Evolutionary conservation across 2,329 filamentous ascomycete species (phyloP).

Genomic region (Aspergillus novoparasiticus): DNA sequence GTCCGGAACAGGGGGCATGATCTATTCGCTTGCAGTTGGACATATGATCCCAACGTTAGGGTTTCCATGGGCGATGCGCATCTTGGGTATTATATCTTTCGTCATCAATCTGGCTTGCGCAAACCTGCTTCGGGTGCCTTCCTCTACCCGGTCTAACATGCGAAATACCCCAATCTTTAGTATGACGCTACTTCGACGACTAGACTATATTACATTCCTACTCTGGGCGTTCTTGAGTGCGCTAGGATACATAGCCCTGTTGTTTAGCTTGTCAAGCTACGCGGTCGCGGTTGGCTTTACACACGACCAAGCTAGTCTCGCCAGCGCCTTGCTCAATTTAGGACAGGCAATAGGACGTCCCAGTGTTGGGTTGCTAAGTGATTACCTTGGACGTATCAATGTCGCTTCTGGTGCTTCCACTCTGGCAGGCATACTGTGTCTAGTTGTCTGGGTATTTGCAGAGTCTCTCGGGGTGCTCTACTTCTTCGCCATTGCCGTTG

Average conservation of each 20-base stretch:
- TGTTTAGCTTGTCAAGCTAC: constrained; percentile 65
- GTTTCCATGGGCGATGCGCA: not conserved
- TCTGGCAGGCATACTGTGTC: not conserved
- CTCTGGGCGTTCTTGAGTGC: constrained; percentile 47
- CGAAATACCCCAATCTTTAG: not conserved
- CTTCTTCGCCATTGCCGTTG: not conserved
- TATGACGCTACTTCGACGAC: not conserved
- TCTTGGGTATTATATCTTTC: not conserved
- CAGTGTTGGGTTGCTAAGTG: constrained; percentile 60
- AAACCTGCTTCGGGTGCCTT: not conserved
- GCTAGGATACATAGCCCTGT: constrained; percentile 63
- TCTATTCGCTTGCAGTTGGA: not conserved
- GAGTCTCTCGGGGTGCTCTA: not conserved
- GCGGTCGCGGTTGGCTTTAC: constrained; percentile 58
- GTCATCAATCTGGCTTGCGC: not conserved
- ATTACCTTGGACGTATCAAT: constrained; percentile 60
- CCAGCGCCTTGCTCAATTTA: constrained; percentile 62
- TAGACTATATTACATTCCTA: not conserved
- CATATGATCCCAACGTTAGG: not conserved
- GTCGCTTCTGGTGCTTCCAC: constrained; percentile 45
- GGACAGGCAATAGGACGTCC: constrained; percentile 58
- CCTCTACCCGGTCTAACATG: not conserved
- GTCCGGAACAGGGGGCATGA: not conserved
- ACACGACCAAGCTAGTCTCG: constrained; percentile 56
- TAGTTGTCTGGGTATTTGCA: not conserved